Evolutionary conservation across 352 stramenopile species (phyloP).

Genomic region (Elongisporangium prolatum): DNA sequence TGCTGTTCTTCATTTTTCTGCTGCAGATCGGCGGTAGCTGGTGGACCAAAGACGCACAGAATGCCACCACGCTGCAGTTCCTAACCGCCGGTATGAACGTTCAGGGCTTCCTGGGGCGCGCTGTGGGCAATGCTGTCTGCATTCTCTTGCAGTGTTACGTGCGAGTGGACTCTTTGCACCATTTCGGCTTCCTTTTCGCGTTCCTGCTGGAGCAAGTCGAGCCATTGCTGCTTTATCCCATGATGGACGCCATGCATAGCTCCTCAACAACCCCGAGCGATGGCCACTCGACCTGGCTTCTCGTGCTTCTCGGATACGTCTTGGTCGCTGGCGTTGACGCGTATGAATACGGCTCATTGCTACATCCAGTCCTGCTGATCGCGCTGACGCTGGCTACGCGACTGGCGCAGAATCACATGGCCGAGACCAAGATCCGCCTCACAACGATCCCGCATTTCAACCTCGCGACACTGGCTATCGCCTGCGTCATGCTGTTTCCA

Average conservation of each 20-base stretch:
- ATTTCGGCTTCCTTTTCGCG: constrained; percentile 66
- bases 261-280: not conserved
- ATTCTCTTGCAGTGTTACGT: constrained; percentile 30
- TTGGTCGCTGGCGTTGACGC: constrained; percentile 54
- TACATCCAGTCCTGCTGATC: constrained; percentile 48
- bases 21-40: constrained; percentile 10
- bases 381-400: constrained; percentile 32
- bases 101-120: constrained; percentile 18
- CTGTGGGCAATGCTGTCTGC: not conserved
- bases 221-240: constrained; percentile 38
- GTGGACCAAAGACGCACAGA: not conserved
- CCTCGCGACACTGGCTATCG: constrained; percentile 35
- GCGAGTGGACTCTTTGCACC: constrained; percentile 39
- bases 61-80: constrained; percentile 12
- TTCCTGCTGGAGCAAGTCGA: constrained; percentile 58
- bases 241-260: constrained; percentile 19
- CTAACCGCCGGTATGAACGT: constrained; percentile 22
- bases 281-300: constrained; percentile 13
- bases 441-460: constrained; percentile 19
- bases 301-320: constrained; percentile 45
- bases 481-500: constrained; percentile 18
- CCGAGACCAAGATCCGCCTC: constrained; percentile 16
- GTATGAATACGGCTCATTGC: constrained; percentile 58
- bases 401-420: constrained; percentile 3
- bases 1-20: constrained; percentile 22